Evolutionary conservation across 2,329 filamentous ascomycete species (phyloP), one percentile per base, ranked within the genome.

Genomic region (Microsporum ferrugineum): DNA sequence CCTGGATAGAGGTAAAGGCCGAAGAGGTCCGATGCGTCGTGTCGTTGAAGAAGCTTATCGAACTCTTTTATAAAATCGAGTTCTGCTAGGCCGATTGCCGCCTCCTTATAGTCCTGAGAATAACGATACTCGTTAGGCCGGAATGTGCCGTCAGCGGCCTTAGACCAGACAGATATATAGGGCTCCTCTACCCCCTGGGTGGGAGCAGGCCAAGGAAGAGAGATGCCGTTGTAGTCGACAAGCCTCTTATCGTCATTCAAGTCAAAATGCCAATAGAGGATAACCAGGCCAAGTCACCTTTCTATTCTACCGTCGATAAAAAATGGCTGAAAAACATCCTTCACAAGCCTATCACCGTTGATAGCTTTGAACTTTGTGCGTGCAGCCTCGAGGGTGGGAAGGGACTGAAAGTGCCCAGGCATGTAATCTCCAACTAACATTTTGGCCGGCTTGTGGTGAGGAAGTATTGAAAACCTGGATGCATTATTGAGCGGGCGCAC

Each of bases 1-100:
- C 59, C 59, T 29, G 59, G 59, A 49, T 61, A 61, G 17, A 49
- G 36, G 34, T 49, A 61, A 45, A 61, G 59, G 47, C 59, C 59
- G 27, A 61, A 61, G 38, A 57, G 17, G 5, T 31, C 51, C 34
- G 49, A 57, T 17, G 53, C 49, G 8, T 47, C 36, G 38, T 58
- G 53, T 10, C 5, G 8, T 33, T 57, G 49, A 57, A 61, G 51
- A 43, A 61, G 53, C 38, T 47, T 49, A 17, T 61, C n/a, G 38
- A 61, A 61, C 5, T 57, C 51, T 36, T 41, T 38, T 51, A 61
- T 57, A 53, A 57, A 61, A 47, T 49, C 31, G 34, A 61, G 53
- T n/a, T 57, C 49, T 60, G 41, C 36, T 14, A 39, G 31, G n/a
- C 3, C 58, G 10, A 60, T 55, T 14, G 8, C 47, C n/a, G 14